Evolutionary conservation across 805 yeast genomes (phyloP).

Genomic region (Candida patagonica): DNA sequence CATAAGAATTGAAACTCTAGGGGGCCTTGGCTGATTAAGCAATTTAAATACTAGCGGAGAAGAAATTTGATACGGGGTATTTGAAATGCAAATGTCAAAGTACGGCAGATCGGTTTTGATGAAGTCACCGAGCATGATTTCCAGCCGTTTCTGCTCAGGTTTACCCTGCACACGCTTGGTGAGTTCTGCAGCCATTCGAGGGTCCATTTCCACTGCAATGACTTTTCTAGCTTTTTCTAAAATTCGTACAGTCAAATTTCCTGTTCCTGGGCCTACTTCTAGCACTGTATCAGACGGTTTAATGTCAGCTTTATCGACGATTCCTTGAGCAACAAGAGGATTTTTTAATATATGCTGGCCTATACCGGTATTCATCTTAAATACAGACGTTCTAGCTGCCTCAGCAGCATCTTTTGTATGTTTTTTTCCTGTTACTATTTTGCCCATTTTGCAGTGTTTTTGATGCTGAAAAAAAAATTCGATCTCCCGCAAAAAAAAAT

Average conservation of each 20-base stretch:
- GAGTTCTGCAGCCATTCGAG: constrained; percentile 98
- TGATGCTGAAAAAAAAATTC: background rate
- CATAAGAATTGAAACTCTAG: constrained; percentile 91
- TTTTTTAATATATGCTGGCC: constrained; percentile 97
- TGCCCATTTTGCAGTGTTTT: constrained; percentile 22
- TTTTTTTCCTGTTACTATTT: constrained; percentile 20
- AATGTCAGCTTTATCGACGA: constrained; percentile 91
- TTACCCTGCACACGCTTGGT: constrained; percentile 97
- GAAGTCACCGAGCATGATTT: constrained; percentile 88
- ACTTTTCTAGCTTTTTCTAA: constrained; percentile 88
- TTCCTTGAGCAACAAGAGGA: constrained; percentile 95
- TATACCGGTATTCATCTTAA: constrained; percentile 91
- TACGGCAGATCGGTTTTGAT: constrained; percentile 93
- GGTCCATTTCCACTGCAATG: constrained; percentile 97
- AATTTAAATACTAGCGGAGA: constrained; percentile 93
- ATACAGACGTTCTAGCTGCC: constrained; percentile 40
- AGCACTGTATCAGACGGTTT: constrained; percentile 87
- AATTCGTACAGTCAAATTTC: constrained; percentile 89
- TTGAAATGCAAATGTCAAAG: constrained; percentile 91
- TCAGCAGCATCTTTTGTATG: constrained; percentile 13
- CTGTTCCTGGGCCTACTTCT: constrained; percentile 99
- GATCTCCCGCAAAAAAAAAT: constrained; percentile 1
- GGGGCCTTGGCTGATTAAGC: constrained; percentile 85
- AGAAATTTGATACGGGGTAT: constrained; percentile 95
- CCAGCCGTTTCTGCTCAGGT: constrained; percentile 85